Base-by-base conservation (phyloP, 2,329 filamentous ascomycete species). In the Aspergillus pseudonomiae region DNA sequence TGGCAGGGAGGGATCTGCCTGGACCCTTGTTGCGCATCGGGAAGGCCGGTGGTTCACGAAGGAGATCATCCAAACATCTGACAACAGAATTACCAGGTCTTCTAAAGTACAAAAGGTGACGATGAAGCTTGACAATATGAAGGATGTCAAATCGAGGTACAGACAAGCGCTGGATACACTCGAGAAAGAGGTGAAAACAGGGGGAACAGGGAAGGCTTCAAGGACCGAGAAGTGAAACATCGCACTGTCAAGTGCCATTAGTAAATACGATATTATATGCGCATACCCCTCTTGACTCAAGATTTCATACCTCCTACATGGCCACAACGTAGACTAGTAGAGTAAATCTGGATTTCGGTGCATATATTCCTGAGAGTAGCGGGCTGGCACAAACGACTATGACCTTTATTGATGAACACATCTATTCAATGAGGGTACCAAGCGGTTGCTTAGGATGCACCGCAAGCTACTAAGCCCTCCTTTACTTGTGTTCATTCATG, bases 41-140 rank as follows among this genome's bases (percentile, higher is more conserved):
- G 94, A 99, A 79, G 93, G 89, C 26, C 87, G 91, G 52, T 97
- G 95, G 94, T 99, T 98, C 79, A 93, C 92, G 86, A 90, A 91
- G 63, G 91, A 91, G 70, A 89, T 98, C 65, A 91, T 88, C 1
- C 85, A 84, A 61, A 73, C 67, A 3, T 63, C 68, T 0, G 67
- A 75, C 36, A 73, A 74, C n/a, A 77, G 73, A 21, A 77, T 79
- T 32, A 73, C 71, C 2, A 68, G 77, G 16, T 66, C 67, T 0
- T 63, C 65, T 3, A 67, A 69, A 53, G 70, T 79, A 3, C 71
- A 75, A 34, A 73, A 71, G 48, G 67, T 77, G n/a, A 65, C 68
- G 10, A 60, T 79, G 50, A 77, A 75, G 60, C 53, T 72, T 21
- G 70, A 75, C 11, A 64, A 71, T 48, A 64, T 71, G 55, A 67